Evolutionary conservation across 2,329 filamentous ascomycete species (phyloP).

Genomic region (Scedosporium boydii): DNA sequence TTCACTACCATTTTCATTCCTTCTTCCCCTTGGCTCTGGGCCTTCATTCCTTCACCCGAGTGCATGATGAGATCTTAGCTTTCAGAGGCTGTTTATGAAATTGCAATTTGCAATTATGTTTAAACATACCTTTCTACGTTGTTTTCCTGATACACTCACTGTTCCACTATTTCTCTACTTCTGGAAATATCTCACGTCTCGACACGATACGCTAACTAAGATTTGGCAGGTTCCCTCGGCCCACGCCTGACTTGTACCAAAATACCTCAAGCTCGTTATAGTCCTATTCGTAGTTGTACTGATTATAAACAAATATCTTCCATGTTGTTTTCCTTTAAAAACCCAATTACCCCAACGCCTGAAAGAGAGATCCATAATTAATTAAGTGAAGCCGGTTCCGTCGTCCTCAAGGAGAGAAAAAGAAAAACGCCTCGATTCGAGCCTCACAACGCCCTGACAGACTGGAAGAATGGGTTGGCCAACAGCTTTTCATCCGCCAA

Average conservation of each 20-base stretch:
- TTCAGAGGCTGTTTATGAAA: slow-evolving; percentile 40
- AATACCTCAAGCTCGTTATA: background rate
- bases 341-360: background rate
- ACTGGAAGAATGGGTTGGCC: slow-evolving; percentile 62
- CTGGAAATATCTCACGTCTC: background rate
- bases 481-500: slow-evolving; percentile 56
- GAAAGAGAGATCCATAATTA: background rate
- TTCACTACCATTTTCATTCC: background rate
- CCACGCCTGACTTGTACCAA: background rate
- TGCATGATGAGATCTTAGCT: slow-evolving; percentile 26
- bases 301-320: background rate
- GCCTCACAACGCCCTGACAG: slow-evolving; percentile 41
- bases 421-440: background rate
- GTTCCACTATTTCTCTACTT: background rate
- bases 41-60: background rate
- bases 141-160: slow-evolving; percentile 1
- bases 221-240: background rate
- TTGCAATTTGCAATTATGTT: slow-evolving; percentile 3
- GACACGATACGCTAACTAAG: background rate
- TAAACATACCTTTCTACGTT: slow-evolving; percentile 6
- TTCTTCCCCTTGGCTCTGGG: background rate
- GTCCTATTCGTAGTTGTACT: background rate
- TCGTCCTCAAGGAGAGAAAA: background rate
- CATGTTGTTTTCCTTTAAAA: background rate
- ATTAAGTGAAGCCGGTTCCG: background rate